Evolutionary conservation across 2,329 filamentous ascomycete genomes (phyloP), one percentile per base, ranked within the genome.

Genomic region (Penicillium digitatum): DNA sequence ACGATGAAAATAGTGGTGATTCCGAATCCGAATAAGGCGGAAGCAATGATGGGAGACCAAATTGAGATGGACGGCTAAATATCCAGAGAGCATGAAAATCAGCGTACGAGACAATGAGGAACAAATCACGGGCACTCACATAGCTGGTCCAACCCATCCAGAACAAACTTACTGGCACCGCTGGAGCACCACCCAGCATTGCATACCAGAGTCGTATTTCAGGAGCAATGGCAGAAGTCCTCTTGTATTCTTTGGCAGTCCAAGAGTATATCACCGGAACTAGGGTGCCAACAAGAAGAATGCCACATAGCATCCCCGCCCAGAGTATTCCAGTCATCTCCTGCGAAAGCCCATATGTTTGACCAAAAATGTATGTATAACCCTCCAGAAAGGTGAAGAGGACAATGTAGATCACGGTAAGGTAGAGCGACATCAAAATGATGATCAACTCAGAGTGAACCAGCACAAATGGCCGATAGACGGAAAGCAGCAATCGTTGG

Each of bases 91-190:
- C 3, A 12, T 0, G 5, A 31, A 45, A 16, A 7, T 54, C n/a
- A 40, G n/a, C 18, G 5, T 5, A 5, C 8, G 16, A 14, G 11
- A 27, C 24, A 27, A 27, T 3, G 5, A 40, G 3, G 38, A 40
- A 10, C 14, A 16, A 26, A 26, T 11, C 4, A 26, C n/a, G 38
- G 14, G 16, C 3, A 52, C 59, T 52, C 56, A 64, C 63, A 43
- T 59, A 56, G 22, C 54, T 51, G 0, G 78, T 82, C 82, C 81
- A 84, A 1, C 75, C 81, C 68, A 84, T 80, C 81, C 81, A 84
- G 63, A 84, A 83, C 8, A 84, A 69, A 3, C 72, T 72, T 22
- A 82, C 68, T 0, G 81, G 81, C 1, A 84, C 74, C 0, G 76
- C 70, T 0, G 78, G 75, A 0, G 79, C 75, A 3, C 75, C 57